phyloP scores from a whole-genome alignment of 2,329 filamentous ascomycete genomes.

The Aspergillus tubingensis region DNA sequence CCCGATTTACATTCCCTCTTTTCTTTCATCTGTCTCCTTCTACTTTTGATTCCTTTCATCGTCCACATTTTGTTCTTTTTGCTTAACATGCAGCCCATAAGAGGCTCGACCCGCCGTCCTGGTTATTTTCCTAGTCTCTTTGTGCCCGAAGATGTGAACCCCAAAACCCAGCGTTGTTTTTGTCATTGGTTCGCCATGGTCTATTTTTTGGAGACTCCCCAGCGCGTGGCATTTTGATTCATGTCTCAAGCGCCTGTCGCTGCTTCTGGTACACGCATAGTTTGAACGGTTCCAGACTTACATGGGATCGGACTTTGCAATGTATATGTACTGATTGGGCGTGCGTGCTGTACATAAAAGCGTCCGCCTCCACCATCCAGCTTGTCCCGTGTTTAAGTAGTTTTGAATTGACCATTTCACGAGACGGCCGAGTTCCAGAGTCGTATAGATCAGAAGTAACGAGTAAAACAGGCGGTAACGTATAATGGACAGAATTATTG shows the following conservation, averaged over 20 bases:
- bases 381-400: slow-evolving; percentile 17
- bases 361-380: slow-evolving; percentile 27
- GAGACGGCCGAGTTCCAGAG: background rate
- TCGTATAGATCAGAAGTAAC: background rate
- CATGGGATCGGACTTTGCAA: slow-evolving; percentile 26
- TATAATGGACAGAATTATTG: background rate
- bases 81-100: slow-evolving; percentile 17
- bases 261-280: slow-evolving; percentile 24
- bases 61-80: slow-evolving; percentile 13
- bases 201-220: slow-evolving; percentile 24
- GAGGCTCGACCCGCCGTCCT: slow-evolving; percentile 21
- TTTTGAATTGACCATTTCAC: slow-evolving; percentile 2
- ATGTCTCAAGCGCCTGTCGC: slow-evolving; percentile 24
- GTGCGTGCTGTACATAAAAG: slow-evolving; percentile 37
- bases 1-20: slow-evolving; percentile 25
- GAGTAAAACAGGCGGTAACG: background rate
- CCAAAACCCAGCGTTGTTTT: slow-evolving; percentile 16
- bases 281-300: slow-evolving; percentile 19
- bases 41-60: slow-evolving; percentile 10
- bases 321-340: slow-evolving; percentile 34
- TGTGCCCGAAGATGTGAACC: slow-evolving; percentile 19
- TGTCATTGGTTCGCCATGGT: slow-evolving; percentile 24
- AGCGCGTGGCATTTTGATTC: slow-evolving; percentile 24
- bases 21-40: slow-evolving; percentile 19
- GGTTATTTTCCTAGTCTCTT: slow-evolving; percentile 16